These are phyloP conservation scores for Cryptosporidium baileyi DNA, from an alignment of 169 alveolate genomes.

Conservation along the genomic window DNA sequence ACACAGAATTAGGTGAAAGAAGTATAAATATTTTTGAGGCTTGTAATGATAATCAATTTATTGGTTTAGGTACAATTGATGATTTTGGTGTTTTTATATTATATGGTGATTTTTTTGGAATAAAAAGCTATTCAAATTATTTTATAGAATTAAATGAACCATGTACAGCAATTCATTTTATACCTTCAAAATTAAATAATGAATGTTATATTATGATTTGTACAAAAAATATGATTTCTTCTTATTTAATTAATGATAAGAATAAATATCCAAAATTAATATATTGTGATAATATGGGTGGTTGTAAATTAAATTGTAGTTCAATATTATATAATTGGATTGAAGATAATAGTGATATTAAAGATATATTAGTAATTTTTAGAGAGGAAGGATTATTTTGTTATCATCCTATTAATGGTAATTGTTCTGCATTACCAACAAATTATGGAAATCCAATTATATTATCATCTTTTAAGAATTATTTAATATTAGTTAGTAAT, in stretches of 20 bases:
- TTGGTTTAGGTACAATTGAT: constrained; percentile 55
- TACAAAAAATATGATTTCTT: constrained; percentile 19
- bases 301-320: constrained; percentile 41
- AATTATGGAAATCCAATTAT: constrained; percentile 42
- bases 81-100: constrained; percentile 46
- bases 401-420: constrained; percentile 53
- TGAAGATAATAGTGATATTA: neutral
- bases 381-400: constrained; percentile 64
- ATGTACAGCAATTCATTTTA: constrained; percentile 63
- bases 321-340: constrained; percentile 15
- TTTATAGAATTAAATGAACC: constrained; percentile 39
- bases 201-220: constrained; percentile 48
- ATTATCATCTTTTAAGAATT: constrained; percentile 39
- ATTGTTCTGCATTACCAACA: constrained; percentile 64
- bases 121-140: constrained; percentile 13
- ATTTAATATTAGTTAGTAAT: constrained; percentile 13
- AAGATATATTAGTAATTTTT: constrained; percentile 24
- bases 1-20: constrained; percentile 19
- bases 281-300: constrained; percentile 60
- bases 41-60: constrained; percentile 28
- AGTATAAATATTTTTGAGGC: constrained; percentile 41
- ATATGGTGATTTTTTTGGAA: constrained; percentile 55
- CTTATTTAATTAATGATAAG: constrained; percentile 8
- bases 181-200: constrained; percentile 4
- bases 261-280: constrained; percentile 10